Conservation (phyloP, 2,329 filamentous ascomycete genomes). For the Didymella lethalis region DNA sequence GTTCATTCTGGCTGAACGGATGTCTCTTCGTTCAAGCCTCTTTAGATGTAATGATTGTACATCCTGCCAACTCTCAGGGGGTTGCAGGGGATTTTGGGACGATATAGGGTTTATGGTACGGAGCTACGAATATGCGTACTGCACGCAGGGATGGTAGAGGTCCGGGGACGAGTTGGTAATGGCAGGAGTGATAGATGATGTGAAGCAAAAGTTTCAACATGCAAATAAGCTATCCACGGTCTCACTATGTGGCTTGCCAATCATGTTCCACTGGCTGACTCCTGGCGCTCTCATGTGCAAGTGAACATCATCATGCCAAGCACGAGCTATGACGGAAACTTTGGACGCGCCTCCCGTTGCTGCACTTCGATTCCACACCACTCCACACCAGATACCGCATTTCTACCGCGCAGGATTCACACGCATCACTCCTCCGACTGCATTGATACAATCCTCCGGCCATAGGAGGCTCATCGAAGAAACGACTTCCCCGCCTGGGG, state of each 20-base stretch:
- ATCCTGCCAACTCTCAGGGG: slow-evolving; percentile 24
- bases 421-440: not conserved
- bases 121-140: slow-evolving; percentile 19
- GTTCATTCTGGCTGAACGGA: slow-evolving; percentile 29
- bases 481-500: slow-evolving; percentile 17
- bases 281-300: slow-evolving; percentile 14
- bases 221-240: slow-evolving; percentile 13
- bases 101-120: slow-evolving; percentile 20
- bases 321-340: slow-evolving; percentile 20
- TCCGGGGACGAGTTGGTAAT: slow-evolving; percentile 18
- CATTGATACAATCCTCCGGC: not conserved
- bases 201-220: slow-evolving; percentile 15
- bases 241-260: slow-evolving; percentile 9
- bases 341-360: slow-evolving; percentile 9
- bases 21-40: slow-evolving; percentile 23
- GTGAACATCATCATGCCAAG: slow-evolving; percentile 17
- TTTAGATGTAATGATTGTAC: slow-evolving; percentile 44
- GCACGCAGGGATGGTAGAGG: slow-evolving; percentile 23
- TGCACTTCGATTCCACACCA: not conserved
- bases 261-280: slow-evolving; percentile 2
- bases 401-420: slow-evolving; percentile 2
- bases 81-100: slow-evolving; percentile 25
- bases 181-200: slow-evolving; percentile 15
- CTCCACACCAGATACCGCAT: not conserved
- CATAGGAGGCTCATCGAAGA: slow-evolving; percentile 17